These are phyloP conservation scores for Rhodotorula glutinis DNA, from an alignment of 1,284 basidiomycete genomes.

Conservation along the genomic window DNA sequence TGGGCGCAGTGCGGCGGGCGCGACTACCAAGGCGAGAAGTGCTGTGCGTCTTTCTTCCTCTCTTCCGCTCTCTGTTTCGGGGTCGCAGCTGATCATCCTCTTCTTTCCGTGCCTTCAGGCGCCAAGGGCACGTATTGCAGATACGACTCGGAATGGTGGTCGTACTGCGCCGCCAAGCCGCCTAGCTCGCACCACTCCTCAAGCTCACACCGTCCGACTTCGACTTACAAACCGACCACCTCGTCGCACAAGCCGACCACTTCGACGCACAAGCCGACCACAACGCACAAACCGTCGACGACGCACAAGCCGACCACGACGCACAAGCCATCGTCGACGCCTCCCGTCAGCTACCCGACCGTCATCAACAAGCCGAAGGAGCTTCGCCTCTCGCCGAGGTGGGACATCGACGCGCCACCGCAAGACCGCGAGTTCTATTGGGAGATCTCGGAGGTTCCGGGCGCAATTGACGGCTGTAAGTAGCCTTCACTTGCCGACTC, in stretches of 20 bases:
- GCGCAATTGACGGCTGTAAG: slow-evolving; percentile 20
- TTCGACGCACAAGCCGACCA: too few relatives aligned
- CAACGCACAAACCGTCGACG: neutral
- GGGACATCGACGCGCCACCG: slow-evolving; percentile 17
- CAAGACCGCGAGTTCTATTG: slow-evolving; percentile 12
- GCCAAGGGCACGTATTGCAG: slow-evolving; percentile 3
- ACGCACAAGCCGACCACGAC: neutral
- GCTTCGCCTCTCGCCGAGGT: slow-evolving; percentile 17
- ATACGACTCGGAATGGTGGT: neutral
- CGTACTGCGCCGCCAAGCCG: neutral
- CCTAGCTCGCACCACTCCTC: neutral
- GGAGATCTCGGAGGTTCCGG: slow-evolving; percentile 4
- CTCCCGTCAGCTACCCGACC: neutral
- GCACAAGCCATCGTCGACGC: neutral
- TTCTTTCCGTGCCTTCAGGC: neutral
- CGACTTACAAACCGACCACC: too few relatives aligned
- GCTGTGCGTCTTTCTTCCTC: slow-evolving; percentile 1
- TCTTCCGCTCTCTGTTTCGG: too few relatives aligned
- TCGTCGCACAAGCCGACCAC: neutral
- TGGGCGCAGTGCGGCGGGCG: slow-evolving; percentile 1
- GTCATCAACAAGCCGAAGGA: slow-evolving; percentile 7
- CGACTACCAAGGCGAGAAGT: slow-evolving; percentile 4
- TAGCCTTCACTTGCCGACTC: neutral
- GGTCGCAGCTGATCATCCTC: neutral
- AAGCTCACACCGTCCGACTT: neutral